Evolutionary conservation across 2,329 filamentous ascomycete genomes (phyloP), one percentile per base, ranked within the genome.

Genomic region (Neobulgaria alba): DNA sequence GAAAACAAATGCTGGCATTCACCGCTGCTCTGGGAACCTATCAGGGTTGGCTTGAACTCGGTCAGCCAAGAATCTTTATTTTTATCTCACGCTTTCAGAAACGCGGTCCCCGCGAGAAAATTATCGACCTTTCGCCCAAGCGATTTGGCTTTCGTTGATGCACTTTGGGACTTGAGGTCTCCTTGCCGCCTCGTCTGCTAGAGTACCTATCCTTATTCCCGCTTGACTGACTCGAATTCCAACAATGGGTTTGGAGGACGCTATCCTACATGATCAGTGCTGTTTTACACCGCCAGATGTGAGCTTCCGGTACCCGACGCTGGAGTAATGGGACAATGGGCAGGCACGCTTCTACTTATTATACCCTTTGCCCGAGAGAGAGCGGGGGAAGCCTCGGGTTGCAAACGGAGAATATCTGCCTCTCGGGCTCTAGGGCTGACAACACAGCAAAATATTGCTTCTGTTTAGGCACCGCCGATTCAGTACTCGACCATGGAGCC

Each of bases 261-360:
- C 40, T 41, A 44, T 47, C 51, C 49, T 48, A 54, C 49, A 50
- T 51, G 50, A 52, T 42, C 30, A 39, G 42, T 31, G 38, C 42
- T 21, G n/a, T n/a, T 47, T 51, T 52, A 51, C 55, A 57, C 55
- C 55, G 55, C 55, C 47, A 57, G 43, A 52, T 52, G 52, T 51
- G 41, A 40, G 47, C 54, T 57, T 52, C 54, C 43, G 46, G 46
- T 39, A 46, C 50, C 56, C 56, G 56, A 21, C 37, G 38, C 26
- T 42, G 33, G 33, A 42, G 39, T 41, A 35, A 48, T 45, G 26
- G 43, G 21, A 48, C 29, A 45, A 42, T 32, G 20, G 39, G 37
- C 38, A 33, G 44, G 40, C 41, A 43, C 30, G 40, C 38, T 14
- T 14, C 30, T 33, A 26, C 23, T 41, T 38, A 46, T 48, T 48